Base-by-base conservation (phyloP, 176 grass and related monocot genomes). In the Eragrostis curvula region DNA sequence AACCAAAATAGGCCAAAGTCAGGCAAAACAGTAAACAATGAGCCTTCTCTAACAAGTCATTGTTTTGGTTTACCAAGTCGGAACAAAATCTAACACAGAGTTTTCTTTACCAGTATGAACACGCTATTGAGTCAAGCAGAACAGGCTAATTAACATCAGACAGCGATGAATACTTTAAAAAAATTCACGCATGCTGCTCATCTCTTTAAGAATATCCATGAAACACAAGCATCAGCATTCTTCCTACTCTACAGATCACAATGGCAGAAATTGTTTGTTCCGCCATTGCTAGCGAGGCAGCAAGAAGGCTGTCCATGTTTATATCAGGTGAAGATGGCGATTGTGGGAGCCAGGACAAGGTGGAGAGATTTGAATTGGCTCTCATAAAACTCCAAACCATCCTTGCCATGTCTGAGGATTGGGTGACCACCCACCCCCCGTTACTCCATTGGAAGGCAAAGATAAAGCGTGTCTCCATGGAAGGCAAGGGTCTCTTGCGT, bases 251-350 rank as follows among this genome's bases (percentile, higher is more conserved):
- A 21, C 14, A 46, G 60, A 51, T n/a, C n/a, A n/a, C 61, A 25
- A 79, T 79, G 77, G 77, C 77, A 32, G 62, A 50, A n/a, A 25
- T 53, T 16, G 18, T 79, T 44, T 55, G 50, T 46, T 81, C 79
- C 8, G 36, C 66, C 48, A 9, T 64, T 2, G 80, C 30, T 45
- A 15, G 58, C 5, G 80, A 83, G 45, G 45, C 57, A 8, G 57
- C 24, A 0, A 9, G 45, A 9, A 83, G 36, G 40, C 48, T 83
- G 15, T 64, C 44, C 11, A 64, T 8, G 29, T 9, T 64, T 64
- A 18, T 64, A 25, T 51, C 45, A 14, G 69, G 69, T 5, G 69
- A 73, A 62, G 30, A 18, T 39, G 66, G 80, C 20, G 80, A 46
- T 63, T 29, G 18, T 12, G 55, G 25, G 21, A 68, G 30, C 15